phyloP scores from a whole-genome alignment of 495 filamentous ascomycete genomes.

The Neurospora sp. region DNA sequence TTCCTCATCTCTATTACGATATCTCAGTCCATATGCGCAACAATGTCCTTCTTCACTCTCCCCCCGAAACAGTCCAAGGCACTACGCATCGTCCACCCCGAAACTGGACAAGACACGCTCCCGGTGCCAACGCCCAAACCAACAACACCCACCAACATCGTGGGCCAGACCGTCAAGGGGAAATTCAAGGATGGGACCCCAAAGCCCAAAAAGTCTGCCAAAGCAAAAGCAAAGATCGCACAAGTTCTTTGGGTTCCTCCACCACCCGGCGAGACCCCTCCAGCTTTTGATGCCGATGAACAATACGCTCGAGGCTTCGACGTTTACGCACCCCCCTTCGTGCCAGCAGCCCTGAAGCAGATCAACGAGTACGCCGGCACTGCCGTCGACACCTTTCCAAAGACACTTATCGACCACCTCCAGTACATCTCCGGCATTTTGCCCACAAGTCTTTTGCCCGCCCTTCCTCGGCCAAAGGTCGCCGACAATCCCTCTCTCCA shows the following conservation, averaged over 20 bases:
- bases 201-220: background rate
- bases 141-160: background rate
- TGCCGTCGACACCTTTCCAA: constrained; percentile 6
- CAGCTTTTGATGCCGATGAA: background rate
- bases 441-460: background rate
- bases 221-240: background rate
- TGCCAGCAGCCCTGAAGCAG: constrained; percentile 17
- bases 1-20: too few relatives aligned
- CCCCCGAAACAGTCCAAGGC: background rate
- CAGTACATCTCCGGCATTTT: background rate
- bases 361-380: constrained; percentile 17
- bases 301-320: constrained; percentile 16
- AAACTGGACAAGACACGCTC: background rate
- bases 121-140: background rate
- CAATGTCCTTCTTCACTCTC: background rate
- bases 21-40: background rate
- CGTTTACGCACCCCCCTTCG: constrained; percentile 24
- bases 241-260: background rate
- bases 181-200: background rate
- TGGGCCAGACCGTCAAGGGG: background rate
- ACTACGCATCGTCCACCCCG: background rate
- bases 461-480: background rate
- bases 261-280: background rate
- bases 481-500: background rate
- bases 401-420: constrained; percentile 1